These are phyloP conservation scores for Mercurialis annua DNA, from an alignment of 345 rosid genomes.

Conservation along the genomic window DNA sequence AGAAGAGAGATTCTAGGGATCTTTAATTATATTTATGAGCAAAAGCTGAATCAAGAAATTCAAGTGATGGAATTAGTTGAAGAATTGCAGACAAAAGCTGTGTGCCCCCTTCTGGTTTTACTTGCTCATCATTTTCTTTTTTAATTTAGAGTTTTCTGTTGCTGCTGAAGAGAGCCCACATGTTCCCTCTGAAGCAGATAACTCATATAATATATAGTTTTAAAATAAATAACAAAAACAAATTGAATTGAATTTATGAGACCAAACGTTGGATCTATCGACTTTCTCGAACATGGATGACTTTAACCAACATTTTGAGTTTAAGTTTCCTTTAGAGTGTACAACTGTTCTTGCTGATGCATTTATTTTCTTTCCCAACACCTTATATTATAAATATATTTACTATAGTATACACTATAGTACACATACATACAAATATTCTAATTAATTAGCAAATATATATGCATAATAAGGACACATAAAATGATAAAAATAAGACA, in stretches of 20 bases:
- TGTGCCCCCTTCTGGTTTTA: constrained; percentile 12
- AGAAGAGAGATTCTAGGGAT: constrained; percentile 24
- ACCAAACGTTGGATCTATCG: constrained; percentile 51
- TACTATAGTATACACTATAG: too few species aligned
- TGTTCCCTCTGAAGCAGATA: constrained; percentile 29
- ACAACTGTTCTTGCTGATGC: constrained; percentile 33
- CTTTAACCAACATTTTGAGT: constrained; percentile 23
- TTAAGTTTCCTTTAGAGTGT: constrained; percentile 27
- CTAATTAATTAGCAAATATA: neutral
- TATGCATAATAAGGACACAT: constrained; percentile 1
- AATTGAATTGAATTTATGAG: constrained; percentile 11
- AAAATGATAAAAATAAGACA: constrained; percentile 14
- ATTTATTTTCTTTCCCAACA: constrained; percentile 34
- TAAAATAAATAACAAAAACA: neutral
- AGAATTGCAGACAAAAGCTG: constrained; percentile 26
- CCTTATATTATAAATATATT: neutral
- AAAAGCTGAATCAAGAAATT: constrained; percentile 15
- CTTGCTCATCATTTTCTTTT: neutral
- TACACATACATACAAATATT: neutral
- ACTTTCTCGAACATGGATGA: constrained; percentile 32
- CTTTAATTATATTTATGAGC: constrained; percentile 17
- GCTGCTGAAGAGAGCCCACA: constrained; percentile 57
- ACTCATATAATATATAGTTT: neutral
- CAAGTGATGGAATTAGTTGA: constrained; percentile 19
- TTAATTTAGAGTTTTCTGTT: constrained; percentile 3